Evolutionary conservation across 306 rosid species (phyloP), one percentile per base, ranked within the genome.

Genomic region (Trifolium subterraneum): DNA sequence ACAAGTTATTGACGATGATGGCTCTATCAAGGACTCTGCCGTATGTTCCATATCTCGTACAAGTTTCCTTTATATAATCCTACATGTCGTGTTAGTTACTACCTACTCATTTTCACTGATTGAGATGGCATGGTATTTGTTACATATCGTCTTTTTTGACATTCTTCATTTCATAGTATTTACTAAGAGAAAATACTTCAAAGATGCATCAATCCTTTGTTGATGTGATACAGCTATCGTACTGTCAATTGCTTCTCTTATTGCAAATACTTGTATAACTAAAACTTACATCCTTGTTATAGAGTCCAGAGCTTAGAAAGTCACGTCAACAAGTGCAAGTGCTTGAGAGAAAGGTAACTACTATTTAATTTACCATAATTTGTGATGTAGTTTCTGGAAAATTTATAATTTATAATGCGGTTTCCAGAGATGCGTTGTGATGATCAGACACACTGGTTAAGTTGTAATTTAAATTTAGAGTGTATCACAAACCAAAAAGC

Each of bases 11-110:
- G 97, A 91, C 59, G 97, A 88, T 67, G 91, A 94, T 82, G 97
- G 97, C 77, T 79, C 80, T 64, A 83, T 94, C 47, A 91, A 90
- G 86, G 97, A 94, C 85, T 90, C 97, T 58, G 97, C 96, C 88
- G 98, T 94, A 81, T 77, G 98, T 88, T 77, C 78, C 58, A 52
- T 50, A 29, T 79, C 83, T 65, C 25, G 0, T 55, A 18, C 56
- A 19, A 48, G 64, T 80, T 80, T 48, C 76, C 50, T 65, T 66
- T 47, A 59, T 45, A 41, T 31, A 63, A 20, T 5, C 31, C 16
- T 65, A 13, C 64, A 70, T 60, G 44, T 51, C 45, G 7, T 51
- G 64, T 8, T 19, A 64, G 52, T 12, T 60, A 52, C 48, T 44
- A 68, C 67, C 77, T 72, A 31, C 44, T 71, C 64, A 67, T 56